Evolutionary conservation across 2,329 filamentous ascomycete genomes (phyloP).

Genomic region (Aspergillus brunneoviolaceus): DNA sequence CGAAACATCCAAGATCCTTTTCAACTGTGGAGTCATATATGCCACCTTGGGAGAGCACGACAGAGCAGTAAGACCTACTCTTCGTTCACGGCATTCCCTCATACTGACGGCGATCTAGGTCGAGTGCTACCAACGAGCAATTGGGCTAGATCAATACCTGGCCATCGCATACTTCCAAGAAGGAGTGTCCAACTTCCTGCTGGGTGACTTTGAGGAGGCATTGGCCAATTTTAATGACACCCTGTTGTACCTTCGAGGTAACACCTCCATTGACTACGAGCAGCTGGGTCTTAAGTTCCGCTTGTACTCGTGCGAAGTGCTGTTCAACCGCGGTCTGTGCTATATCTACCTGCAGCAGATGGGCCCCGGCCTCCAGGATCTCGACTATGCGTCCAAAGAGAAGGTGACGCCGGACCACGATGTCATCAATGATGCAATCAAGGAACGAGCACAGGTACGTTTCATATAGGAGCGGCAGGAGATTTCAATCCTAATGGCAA

Average conservation of each 20-base stretch:
- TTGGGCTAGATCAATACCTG: conserved; percentile 88
- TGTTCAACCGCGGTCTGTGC: conserved; percentile 95
- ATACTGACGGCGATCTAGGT: conserved; percentile 60
- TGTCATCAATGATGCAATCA: conserved; percentile 96
- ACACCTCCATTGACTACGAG: conserved; percentile 97
- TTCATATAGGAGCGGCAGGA: background rate
- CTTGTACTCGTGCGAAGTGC: conserved; percentile 92
- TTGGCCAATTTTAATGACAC: conserved; percentile 99
- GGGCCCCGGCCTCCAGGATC: conserved; percentile 85
- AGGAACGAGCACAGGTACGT: conserved; percentile 81
- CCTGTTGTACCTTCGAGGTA: conserved; percentile 86
- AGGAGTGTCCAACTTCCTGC: conserved; percentile 94
- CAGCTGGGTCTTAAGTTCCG: conserved; percentile 95
- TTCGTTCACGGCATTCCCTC: background rate
- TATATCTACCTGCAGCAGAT: conserved; percentile 96
- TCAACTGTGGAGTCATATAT: conserved; percentile 98
- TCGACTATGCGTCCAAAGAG: conserved; percentile 87
- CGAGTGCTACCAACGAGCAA: conserved; percentile 89
- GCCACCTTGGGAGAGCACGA: conserved; percentile 94
- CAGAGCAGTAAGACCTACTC: conserved; percentile 69
- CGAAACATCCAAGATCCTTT: conserved; percentile 96
- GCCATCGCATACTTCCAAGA: conserved; percentile 98
- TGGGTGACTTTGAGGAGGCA: conserved; percentile 96
- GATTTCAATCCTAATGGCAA: background rate
- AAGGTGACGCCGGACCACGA: conserved; percentile 96